A percentile compares a stretch with the other conserved stretches of the same genome.
phyloP scores from a whole-genome alignment of 169 alveolate genomes.

The Eimeria sp. region DNA sequence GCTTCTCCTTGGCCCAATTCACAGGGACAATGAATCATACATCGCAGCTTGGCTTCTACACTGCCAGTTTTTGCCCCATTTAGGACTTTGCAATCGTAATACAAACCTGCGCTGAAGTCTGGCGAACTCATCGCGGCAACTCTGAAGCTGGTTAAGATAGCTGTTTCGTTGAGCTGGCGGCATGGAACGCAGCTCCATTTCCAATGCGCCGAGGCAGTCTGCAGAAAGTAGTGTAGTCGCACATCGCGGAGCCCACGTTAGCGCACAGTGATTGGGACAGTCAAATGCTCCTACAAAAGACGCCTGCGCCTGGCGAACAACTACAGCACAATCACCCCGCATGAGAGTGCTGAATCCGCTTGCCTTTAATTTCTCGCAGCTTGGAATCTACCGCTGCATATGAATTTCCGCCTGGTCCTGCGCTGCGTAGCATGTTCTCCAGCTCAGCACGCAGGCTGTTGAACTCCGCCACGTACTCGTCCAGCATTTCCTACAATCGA shows the following conservation, averaged over 20 bases:
- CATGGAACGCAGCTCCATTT: constrained; percentile 75
- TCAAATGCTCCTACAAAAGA: not conserved
- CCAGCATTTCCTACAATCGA: constrained; percentile 22
- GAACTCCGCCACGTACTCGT: constrained; percentile 70
- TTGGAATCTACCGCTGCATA: not conserved
- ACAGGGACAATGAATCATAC: not conserved
- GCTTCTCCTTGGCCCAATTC: not conserved
- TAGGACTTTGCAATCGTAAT: not conserved
- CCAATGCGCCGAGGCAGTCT: constrained; percentile 70
- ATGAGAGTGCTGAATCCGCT: not conserved
- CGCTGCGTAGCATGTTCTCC: constrained; percentile 30
- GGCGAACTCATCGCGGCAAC: constrained; percentile 56
- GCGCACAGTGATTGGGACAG: not conserved
- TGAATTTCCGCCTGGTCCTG: not conserved
- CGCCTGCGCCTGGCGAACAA: not conserved
- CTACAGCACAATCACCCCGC: not conserved
- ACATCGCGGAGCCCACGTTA: not conserved
- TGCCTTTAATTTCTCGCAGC: constrained; percentile 58
- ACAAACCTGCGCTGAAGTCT: constrained; percentile 63
- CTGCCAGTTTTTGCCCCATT: too few relatives aligned
- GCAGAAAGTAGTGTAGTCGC: not conserved
- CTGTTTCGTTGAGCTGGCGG: constrained; percentile 37
- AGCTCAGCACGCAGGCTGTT: constrained; percentile 63
- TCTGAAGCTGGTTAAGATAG: constrained; percentile 25
- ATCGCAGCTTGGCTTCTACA: not conserved